phyloP scores from a whole-genome alignment of 768 basidiomycete species.

The Amanita pallidorosea region DNA sequence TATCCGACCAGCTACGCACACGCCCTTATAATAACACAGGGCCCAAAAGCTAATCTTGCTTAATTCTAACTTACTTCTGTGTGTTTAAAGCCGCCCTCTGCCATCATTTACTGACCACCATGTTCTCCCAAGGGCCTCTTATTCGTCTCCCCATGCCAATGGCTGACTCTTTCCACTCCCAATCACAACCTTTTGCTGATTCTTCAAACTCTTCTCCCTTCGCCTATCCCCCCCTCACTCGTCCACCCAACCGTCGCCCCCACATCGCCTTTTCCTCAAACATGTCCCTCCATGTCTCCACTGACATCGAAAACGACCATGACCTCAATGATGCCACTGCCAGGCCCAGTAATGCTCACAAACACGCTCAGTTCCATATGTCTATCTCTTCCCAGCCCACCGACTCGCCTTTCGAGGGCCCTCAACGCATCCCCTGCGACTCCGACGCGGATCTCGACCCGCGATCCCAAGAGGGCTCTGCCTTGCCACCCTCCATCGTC shows the following conservation, averaged over 20 bases:
- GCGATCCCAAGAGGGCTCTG: constrained; percentile 1
- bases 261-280: constrained; percentile 14
- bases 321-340: constrained; percentile 39
- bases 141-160: neutral
- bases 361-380: constrained; percentile 31
- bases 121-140: constrained; percentile 1
- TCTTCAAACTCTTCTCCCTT: constrained; percentile 16
- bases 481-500: constrained; percentile 15
- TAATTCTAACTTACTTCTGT: constrained; percentile 5
- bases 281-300: constrained; percentile 26
- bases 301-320: constrained; percentile 26
- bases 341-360: constrained; percentile 35
- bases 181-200: constrained; percentile 11
- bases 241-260: constrained; percentile 13
- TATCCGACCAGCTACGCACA: constrained; percentile 2
- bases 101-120: neutral
- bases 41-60: constrained; percentile 3
- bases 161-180: neutral
- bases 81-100: neutral
- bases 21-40: constrained; percentile 3
- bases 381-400: neutral
- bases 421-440: neutral
- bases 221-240: constrained; percentile 9
- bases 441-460: neutral
- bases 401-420: neutral